Evolutionary conservation across 108 stramenopile species (phyloP).

Genomic region (Phaeodactylum tricornutum): DNA sequence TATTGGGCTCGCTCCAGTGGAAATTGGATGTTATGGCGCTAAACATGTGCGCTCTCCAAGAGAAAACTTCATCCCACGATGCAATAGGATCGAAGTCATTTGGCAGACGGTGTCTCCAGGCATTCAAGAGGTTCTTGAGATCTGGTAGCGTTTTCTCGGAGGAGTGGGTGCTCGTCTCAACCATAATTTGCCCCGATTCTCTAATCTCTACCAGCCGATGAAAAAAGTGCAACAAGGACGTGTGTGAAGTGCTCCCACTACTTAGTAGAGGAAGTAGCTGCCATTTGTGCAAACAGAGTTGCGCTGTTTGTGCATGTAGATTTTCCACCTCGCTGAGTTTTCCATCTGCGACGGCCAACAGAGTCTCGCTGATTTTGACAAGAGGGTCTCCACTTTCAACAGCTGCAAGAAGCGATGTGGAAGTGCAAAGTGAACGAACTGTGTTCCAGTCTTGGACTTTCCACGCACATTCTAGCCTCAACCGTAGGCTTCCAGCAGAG

Average conservation of each 20-base stretch:
- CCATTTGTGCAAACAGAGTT: conserved; percentile 69
- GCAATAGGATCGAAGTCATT: conserved; percentile 77
- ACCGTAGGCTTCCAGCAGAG: conserved; percentile 30
- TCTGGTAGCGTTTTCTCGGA: conserved; percentile 71
- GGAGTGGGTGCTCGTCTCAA: conserved; percentile 72
- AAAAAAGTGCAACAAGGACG: conserved; percentile 70
- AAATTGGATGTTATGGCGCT: conserved; percentile 70
- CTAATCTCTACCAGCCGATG: conserved; percentile 88
- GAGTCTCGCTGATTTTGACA: conserved; percentile 69
- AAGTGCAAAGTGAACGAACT: conserved; percentile 37
- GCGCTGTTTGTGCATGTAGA: conserved; percentile 77
- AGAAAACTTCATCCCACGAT: conserved; percentile 86
- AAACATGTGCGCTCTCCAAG: conserved; percentile 85
- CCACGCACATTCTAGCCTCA: conserved; percentile 86
- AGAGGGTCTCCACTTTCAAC: conserved; percentile 53
- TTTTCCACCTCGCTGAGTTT: conserved; percentile 83
- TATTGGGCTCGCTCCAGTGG: conserved; percentile 66
- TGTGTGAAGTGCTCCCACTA: conserved; percentile 63
- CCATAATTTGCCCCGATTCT: conserved; percentile 92
- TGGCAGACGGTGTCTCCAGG: conserved; percentile 90
- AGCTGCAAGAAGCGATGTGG: conserved; percentile 40
- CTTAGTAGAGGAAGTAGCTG: conserved; percentile 49
- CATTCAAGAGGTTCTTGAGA: conserved; percentile 74
- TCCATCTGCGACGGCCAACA: conserved; percentile 71
- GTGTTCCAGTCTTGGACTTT: conserved; percentile 82